These are phyloP conservation scores for Coccinonectria pachysandricola DNA, from an alignment of 2,329 filamentous ascomycete genomes.

Conservation along the genomic window DNA sequence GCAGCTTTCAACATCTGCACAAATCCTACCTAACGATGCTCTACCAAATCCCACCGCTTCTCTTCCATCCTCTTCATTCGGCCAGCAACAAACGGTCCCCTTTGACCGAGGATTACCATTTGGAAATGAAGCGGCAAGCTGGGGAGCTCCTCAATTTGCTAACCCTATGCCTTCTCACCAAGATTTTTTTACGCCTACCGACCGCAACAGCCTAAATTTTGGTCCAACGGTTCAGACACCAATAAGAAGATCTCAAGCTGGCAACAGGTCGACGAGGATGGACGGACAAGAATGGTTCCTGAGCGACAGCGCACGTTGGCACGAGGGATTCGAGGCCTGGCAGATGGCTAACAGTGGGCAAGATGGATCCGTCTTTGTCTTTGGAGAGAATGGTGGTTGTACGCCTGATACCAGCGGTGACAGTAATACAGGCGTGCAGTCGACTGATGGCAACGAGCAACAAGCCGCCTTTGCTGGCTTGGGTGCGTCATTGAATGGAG, in stretches of 20 bases:
- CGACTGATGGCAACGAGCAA: conserved; percentile 13
- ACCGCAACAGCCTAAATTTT: conserved; percentile 7
- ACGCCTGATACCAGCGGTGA: conserved; percentile 10
- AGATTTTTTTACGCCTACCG: conserved; percentile 12
- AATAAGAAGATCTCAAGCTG: too few species aligned
- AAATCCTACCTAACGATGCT: too few species aligned
- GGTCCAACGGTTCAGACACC: conserved; percentile 9
- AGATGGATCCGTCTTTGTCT: conserved; percentile 20
- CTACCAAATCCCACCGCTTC: conserved; percentile 11
- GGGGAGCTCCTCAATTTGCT: conserved; percentile 13
- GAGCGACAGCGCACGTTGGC: conserved; percentile 47
- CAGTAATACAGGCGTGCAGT: conserved; percentile 8
- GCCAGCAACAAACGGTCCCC: conserved; percentile 11
- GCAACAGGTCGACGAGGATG: conserved; percentile 23
- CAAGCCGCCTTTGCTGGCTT: conserved; percentile 22
- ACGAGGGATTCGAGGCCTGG: conserved; percentile 48
- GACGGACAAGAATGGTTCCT: conserved; percentile 49
- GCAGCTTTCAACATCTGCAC: conserved; percentile 13
- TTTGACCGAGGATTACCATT: conserved; percentile 15
- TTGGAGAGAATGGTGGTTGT: conserved; percentile 14
- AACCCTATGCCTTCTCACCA: conserved; percentile 13
- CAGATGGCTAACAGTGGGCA: conserved; percentile 24
- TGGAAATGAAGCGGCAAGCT: conserved; percentile 14
- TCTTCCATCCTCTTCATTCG: conserved; percentile 4
- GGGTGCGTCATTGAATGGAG: conserved; percentile 20